Evolutionary conservation across 352 stramenopile genomes (phyloP), one percentile per base, ranked within the genome.

Genomic region (Hyaloperonospora arabidopsidis): DNA sequence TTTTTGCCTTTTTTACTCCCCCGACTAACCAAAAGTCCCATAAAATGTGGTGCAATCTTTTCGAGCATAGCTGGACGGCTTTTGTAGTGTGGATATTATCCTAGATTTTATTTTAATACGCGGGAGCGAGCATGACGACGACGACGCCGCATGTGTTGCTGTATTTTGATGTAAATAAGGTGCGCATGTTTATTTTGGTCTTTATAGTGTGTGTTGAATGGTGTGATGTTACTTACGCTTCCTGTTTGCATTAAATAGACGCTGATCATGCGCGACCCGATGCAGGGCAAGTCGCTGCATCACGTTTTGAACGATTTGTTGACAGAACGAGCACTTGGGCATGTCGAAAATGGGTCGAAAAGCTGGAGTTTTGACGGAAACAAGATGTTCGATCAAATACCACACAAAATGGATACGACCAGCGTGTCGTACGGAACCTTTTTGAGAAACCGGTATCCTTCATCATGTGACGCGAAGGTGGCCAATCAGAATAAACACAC

Each of bases 151-250:
- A 88, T 41, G 44, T 87, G 49, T 45, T 90, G 63, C 66, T 90
- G 40, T 89, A 86, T 56, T 84, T 90, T 50, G 80, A 90, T 53
- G 78, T 90, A 38, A 90, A 90, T 58, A 90, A 90, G 71, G 79
- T 86, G 11, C 46, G 18, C n/a, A 44, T 17, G 15, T 25, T 11
- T 17, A 47, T 34, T 2, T 13, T 47, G 25, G 15, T 44, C 12
- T 5, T 41, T 41, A 10, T 41, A n/a, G 35, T 41, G n/a, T 18
- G 12, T 15, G n/a, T n/a, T n/a, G n/a, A n/a, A n/a, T n/a, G 12
- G n/a, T 11, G 35, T 15, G 12, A 3, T 5, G 35, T 5, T 5
- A 13, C 22, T 2, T 10, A 14, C 19, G 41, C n/a, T 14, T 53
- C 17, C 2, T 25, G 28, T 55, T 10, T 17, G 25, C 8, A 8